Evolutionary conservation across 2,329 filamentous ascomycete species (phyloP).

Genomic region (Fusarium sp.): DNA sequence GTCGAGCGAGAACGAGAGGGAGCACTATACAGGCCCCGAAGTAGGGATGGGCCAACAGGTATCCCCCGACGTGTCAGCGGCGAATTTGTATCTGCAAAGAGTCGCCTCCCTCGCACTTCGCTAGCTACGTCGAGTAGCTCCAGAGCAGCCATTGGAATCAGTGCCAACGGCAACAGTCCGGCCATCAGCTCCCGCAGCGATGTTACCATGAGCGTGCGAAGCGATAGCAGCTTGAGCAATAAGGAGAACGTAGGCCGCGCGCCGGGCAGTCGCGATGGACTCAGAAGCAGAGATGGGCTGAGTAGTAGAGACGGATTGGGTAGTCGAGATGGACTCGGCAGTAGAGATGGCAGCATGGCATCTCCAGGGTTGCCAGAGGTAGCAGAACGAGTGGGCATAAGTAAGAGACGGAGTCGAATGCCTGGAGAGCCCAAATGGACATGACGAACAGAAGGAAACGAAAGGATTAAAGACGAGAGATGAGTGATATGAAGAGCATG

Average conservation of each 20-base stretch:
- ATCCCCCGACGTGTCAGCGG: constrained; percentile 56
- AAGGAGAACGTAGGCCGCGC: constrained; percentile 50
- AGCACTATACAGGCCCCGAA: constrained; percentile 53
- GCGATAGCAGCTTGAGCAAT: constrained; percentile 53
- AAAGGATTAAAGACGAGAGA: constrained; percentile 1
- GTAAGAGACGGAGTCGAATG: constrained; percentile 42
- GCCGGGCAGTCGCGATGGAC: constrained; percentile 38
- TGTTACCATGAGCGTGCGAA: constrained; percentile 48
- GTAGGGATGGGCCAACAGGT: constrained; percentile 53
- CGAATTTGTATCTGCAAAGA: constrained; percentile 50
- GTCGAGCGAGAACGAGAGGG: constrained; percentile 58
- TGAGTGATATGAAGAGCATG: constrained; percentile 20
- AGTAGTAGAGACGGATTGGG: constrained; percentile 33
- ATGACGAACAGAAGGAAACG: constrained; percentile 15
- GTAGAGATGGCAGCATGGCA: constrained; percentile 11
- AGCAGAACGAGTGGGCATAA: constrained; percentile 18
- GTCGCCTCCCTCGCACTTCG: constrained; percentile 53
- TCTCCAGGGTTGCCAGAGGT: constrained; percentile 27
- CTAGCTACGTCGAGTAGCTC: constrained; percentile 42
- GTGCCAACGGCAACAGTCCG: constrained; percentile 30
- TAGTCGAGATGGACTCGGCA: constrained; percentile 25
- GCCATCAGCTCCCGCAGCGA: constrained; percentile 32
- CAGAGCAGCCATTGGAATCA: constrained; percentile 18
- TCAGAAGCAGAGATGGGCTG: constrained; percentile 31
- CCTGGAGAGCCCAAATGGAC: constrained; percentile 42